Evolutionary conservation across 306 rosid genomes (phyloP), one percentile per base, ranked within the genome.

Genomic region (Hippophae gyantsensis): DNA sequence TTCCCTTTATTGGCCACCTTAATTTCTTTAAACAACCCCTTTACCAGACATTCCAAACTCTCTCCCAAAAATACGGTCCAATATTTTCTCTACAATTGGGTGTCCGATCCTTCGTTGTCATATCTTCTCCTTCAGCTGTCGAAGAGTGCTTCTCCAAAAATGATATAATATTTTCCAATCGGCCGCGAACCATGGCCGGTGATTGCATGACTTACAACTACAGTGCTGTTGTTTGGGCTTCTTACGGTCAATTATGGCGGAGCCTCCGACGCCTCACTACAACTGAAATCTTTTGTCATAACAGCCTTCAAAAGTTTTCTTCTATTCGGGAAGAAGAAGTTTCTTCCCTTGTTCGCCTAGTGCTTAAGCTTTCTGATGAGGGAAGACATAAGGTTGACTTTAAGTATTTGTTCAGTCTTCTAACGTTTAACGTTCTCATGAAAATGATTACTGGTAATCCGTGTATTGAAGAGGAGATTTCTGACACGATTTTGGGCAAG

Each of bases 1-100:
- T 79, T 14, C 88, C 88, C 6, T 1, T 76, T 47, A 68, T 82
- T 45, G 85, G 85, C 2, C 82, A 82, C 61, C 72, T 76, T 13
- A 84, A 79, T 10, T 71, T 79, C 40, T 66, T 76, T 26, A 72
- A 55, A 48, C 40, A 66, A 48, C 84, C 76, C 6, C 63, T 76
- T 5, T 65, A 69, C 43, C 66, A 48, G 43, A 60, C 69, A 1
- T 65, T 79, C 2, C 58, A 67, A 5, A 55, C 49, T 0, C 76
- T 79, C 5, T 13, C 73, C 1, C n/a, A 14, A 3, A 64, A 69
- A 9, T 59, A 79, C 50, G 81, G 81, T 42, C 60, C 58, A 38
- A 48, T 66, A 5, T 6, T 72, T 0, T 61, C 43, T 41, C 85
- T 76, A 53, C 57, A 13, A 10, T 54, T 71, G 0, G 85, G 85